These are phyloP conservation scores for Schizochytrium sp. DNA, from an alignment of 108 stramenopile species.

Conservation along the genomic window DNA sequence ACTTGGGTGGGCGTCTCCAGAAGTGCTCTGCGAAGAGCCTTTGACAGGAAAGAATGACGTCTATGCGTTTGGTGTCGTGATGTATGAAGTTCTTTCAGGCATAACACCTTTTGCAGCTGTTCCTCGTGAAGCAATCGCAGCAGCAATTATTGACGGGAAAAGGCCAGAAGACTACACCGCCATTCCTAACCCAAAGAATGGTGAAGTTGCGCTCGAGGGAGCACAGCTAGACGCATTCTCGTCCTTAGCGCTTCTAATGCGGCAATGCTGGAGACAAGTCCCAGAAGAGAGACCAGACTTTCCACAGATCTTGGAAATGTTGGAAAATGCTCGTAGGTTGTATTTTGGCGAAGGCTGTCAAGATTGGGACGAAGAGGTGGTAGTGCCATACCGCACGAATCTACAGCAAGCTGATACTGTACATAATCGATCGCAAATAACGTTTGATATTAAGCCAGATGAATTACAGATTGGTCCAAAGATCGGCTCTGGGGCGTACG, in stretches of 20 bases:
- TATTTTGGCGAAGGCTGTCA: background rate
- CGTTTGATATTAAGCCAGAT: background rate
- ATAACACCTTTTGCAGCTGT: background rate
- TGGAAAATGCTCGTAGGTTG: background rate
- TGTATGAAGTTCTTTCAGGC: background rate
- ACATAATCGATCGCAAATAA: background rate
- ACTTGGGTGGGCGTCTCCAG: slow-evolving; percentile 52
- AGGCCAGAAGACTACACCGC: slow-evolving; percentile 10
- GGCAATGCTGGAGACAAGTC: background rate
- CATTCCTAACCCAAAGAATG: background rate
- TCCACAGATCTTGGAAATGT: background rate
- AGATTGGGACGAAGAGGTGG: slow-evolving; percentile 43
- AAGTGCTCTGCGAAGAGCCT: background rate
- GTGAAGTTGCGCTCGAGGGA: background rate
- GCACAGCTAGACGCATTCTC: background rate
- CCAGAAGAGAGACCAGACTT: background rate
- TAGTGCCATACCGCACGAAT: background rate
- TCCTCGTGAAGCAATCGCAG: slow-evolving; percentile 7
- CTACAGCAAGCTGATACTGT: background rate
- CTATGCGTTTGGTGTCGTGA: slow-evolving; percentile 45
- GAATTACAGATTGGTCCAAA: slow-evolving; percentile 37
- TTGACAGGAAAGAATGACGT: slow-evolving; percentile 43
- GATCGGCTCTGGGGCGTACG: slow-evolving; percentile 36
- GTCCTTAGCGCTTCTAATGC: background rate
- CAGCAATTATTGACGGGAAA: background rate